phyloP scores from a whole-genome alignment of 768 basidiomycete species.

The Pleurotus ostreatus region DNA sequence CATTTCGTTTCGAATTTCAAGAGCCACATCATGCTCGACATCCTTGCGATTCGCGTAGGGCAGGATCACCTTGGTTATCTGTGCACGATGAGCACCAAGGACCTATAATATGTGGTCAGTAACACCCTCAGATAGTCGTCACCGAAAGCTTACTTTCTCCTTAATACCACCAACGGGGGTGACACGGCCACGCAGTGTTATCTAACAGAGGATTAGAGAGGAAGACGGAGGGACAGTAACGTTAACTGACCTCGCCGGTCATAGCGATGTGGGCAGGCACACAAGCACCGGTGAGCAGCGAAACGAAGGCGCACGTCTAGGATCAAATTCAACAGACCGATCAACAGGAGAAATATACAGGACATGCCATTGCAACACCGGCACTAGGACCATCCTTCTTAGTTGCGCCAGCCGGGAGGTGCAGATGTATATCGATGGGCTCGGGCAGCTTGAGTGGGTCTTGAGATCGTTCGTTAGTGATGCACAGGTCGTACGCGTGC shows the following conservation, averaged over 20 bases:
- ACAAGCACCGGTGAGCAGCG: conserved; percentile 72
- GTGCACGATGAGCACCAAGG: conserved; percentile 84
- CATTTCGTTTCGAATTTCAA: conserved; percentile 69
- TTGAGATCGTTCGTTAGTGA: conserved; percentile 64
- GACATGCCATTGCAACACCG: conserved; percentile 77
- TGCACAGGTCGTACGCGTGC: conserved; percentile 74
- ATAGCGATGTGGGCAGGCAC: conserved; percentile 76
- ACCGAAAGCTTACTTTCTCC: conserved; percentile 52
- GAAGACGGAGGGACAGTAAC: background rate
- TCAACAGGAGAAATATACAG: background rate
- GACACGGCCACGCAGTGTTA: conserved; percentile 79
- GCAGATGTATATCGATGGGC: conserved; percentile 79
- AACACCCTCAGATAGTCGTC: too few species aligned
- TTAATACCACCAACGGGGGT: conserved; percentile 89
- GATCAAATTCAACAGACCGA: background rate
- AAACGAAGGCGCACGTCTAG: conserved; percentile 82
- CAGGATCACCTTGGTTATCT: conserved; percentile 78
- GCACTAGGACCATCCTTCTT: conserved; percentile 94
- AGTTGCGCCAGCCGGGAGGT: conserved; percentile 86
- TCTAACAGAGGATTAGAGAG: conserved; percentile 28
- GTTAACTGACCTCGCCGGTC: conserved; percentile 73
- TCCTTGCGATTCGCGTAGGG: conserved; percentile 86
- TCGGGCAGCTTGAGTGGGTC: conserved; percentile 76
- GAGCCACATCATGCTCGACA: conserved; percentile 79
- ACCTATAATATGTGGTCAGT: conserved; percentile 30